Percentiles rank a stretch among this genome's conserved stretches.
Conservation (phyloP, 257 asterid species). For the Solanum infundibuliforme region DNA sequence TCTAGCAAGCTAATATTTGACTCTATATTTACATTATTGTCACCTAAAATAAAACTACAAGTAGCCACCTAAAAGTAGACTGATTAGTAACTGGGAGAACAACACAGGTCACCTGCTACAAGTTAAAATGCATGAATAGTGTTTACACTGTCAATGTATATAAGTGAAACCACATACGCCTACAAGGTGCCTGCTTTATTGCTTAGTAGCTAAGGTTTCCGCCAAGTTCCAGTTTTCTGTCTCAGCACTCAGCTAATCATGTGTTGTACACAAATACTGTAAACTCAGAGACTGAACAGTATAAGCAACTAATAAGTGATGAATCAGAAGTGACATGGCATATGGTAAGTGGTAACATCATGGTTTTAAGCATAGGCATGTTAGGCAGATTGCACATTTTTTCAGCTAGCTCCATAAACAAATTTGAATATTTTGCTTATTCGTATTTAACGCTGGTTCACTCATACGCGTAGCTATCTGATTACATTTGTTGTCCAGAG, state of each 20-base stretch:
- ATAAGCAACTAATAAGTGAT: background rate
- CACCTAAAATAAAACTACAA: background rate
- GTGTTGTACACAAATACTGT: background rate
- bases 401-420: background rate
- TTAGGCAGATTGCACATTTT: background rate
- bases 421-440: background rate
- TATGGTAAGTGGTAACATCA: background rate
- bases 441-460: background rate
- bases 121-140: background rate
- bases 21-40: background rate
- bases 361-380: background rate
- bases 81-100: background rate
- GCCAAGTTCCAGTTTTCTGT: background rate
- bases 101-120: background rate
- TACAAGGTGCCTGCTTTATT: background rate
- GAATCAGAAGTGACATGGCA: background rate
- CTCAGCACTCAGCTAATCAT: background rate
- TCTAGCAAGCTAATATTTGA: background rate
- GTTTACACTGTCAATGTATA: background rate
- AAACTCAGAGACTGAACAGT: background rate
- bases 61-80: background rate
- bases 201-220: background rate
- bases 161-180: background rate
- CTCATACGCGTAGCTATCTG: background rate
- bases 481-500: conserved; percentile 9